Evolutionary conservation across 495 filamentous ascomycete species (phyloP), one percentile per base, ranked within the genome.

Genomic region (Lepidopterella palustris): DNA sequence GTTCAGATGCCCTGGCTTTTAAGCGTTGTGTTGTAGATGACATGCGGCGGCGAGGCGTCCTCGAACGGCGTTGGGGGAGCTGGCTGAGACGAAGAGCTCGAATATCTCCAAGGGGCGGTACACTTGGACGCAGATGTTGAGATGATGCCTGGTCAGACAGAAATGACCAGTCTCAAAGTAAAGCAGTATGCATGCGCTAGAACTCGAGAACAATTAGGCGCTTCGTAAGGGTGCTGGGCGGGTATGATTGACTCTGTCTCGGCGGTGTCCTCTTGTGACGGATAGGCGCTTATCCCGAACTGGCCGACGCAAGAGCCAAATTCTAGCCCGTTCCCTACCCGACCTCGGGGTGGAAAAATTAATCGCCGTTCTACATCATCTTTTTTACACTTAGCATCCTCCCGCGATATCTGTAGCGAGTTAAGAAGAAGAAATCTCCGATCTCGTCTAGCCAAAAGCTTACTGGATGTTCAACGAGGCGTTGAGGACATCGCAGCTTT

Each of bases 51-150:
- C 23, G 31, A 51, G 24, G 51, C n/a, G n/a, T n/a, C n/a, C 24
- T 28, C 5, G 53, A 20, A 21, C 31, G 51, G 31, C 51, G 29
- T 13, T 21, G 47, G 61, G 35, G 58, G 29, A 60, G 62, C 58
- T 65, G 62, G 57, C 58, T 55, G 58, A 26, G 61, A 65, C 63
- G 63, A 57, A 51, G 27, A 65, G 58, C 58, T 61, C 47, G 63
- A 49, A 45, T 48, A 50, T 45, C 23, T 60, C 26, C 51, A 21
- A 55, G 59, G 58, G 55, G 54, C 49, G 59, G 54, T 53, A 55
- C 49, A 59, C 40, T 62, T 21, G 49, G 58, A 51, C 54, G 45
- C 25, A 15, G 54, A 29, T 25, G 58, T 15, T 24, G 47, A 24
- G 32, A 47, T 35, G 18, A 57, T 32, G 21, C 13, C 21, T 15